These are phyloP conservation scores for Canavalia gladiata DNA, from an alignment of 306 rosid species.

Conservation along the genomic window DNA sequence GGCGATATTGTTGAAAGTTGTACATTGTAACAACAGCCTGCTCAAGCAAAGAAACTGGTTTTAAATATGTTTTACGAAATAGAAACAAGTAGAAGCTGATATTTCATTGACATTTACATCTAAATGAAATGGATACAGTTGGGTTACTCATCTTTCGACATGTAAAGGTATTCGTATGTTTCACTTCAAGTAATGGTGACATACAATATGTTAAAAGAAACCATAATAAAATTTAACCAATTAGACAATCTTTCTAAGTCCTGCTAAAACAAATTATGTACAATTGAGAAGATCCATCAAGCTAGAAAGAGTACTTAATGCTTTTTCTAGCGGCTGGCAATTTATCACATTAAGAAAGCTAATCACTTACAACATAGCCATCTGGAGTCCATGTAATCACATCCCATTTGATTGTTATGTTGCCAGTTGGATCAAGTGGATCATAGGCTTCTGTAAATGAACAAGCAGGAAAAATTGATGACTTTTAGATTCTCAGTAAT, in stretches of 20 bases:
- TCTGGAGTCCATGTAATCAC: conserved; percentile 86
- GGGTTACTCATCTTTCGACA: neutral
- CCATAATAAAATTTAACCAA: conserved; percentile 11
- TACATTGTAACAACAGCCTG: conserved; percentile 94
- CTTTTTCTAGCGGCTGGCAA: neutral
- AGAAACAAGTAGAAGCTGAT: neutral
- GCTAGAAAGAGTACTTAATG: conserved; percentile 12
- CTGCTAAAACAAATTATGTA: neutral
- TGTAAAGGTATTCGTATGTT: conserved; percentile 6
- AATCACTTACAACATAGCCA: conserved; percentile 89
- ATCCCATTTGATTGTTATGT: conserved; percentile 96
- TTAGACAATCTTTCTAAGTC: neutral
- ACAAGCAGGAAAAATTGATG: conserved; percentile 28
- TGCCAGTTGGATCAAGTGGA: conserved; percentile 90
- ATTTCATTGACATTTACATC: conserved; percentile 20
- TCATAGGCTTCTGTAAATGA: conserved; percentile 83
- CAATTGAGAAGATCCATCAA: conserved; percentile 21
- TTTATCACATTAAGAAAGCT: conserved; percentile 38
- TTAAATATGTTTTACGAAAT: neutral
- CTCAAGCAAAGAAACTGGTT: conserved; percentile 45
- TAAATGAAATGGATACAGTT: neutral
- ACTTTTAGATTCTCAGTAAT: neutral
- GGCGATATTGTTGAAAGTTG: conserved; percentile 97
- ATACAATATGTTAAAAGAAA: neutral
- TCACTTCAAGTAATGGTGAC: conserved; percentile 2